Base-by-base conservation (phyloP, 2,329 filamentous ascomycete species). In the Diaporthe sp. region DNA sequence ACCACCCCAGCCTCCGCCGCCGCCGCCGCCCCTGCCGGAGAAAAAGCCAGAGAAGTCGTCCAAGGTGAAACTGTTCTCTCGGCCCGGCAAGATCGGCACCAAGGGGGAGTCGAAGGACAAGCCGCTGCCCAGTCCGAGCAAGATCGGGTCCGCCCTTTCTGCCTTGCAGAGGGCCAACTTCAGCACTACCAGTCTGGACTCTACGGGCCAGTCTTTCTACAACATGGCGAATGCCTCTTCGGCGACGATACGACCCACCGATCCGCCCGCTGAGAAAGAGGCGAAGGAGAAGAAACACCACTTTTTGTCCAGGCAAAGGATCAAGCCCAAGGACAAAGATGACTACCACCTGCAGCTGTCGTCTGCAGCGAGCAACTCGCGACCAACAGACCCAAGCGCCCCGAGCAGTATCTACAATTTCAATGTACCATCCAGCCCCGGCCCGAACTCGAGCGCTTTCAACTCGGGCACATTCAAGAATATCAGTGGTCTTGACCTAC, bases 11-110 rank as follows among this genome's bases (percentile, higher is more conserved):
- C 87, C 83, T 46, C 83, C 82, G 31, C 87, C 82, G 31, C 84
- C 84, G 31, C 81, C 81, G 22, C 87, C 84, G 42, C 83, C 83
- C 15, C 84, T 86, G 60, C 84, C 87, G 3, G 92, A 94, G 78
- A 92, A 94, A 82, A 90, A 91, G 79, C 87, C 90, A 39, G 92
- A 94, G 79, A 94, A 94, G 83, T 92, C 76, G 28, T 77, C 92
- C 77, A 95, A 95, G 84, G 93, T 94, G 82, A 96, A 96, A 86
- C 87, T 96, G 39, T 96, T 96, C 82, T 94, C 93, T 9, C 90
- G 94, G 70, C 94, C 94, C 0, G 93, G 93, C 80, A 95, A 93
- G 84, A 94, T 95, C 79, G 90, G 90, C 70, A 91, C 92, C 75
- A 95, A 94, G 82, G 89, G 91, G 49, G 93, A 95, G 13, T 79